Evolutionary conservation across 2,329 filamentous ascomycete genomes (phyloP).

Genomic region (Pseudogymnoascus sp.): DNA sequence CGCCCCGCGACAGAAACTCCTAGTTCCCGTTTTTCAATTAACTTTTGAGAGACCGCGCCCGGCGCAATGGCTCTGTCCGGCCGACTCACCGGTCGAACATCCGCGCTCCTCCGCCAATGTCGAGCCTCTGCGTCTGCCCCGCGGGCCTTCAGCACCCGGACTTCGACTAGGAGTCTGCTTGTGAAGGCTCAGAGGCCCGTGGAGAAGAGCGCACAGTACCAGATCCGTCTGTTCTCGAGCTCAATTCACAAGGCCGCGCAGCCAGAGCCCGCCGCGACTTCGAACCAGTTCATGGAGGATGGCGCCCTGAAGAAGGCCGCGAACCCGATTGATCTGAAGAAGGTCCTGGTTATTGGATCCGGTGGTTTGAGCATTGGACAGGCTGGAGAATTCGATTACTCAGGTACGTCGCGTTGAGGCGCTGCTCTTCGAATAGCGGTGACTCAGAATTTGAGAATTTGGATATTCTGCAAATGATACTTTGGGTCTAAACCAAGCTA

Average conservation of each 20-base stretch:
- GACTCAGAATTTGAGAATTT: conserved; percentile 1
- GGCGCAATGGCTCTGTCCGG: conserved; percentile 27
- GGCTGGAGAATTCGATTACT: conserved; percentile 98
- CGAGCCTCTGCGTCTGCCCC: conserved; percentile 19
- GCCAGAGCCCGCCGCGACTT: conserved; percentile 70
- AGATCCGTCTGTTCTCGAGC: conserved; percentile 26
- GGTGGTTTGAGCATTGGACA: conserved; percentile 95
- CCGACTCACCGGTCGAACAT: conserved; percentile 25
- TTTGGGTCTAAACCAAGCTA: neutral
- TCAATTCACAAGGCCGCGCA: conserved; percentile 33
- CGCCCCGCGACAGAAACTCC: conserved; percentile 6
- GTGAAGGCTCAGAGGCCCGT: conserved; percentile 18
- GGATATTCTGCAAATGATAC: neutral
- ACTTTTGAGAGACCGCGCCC: conserved; percentile 13
- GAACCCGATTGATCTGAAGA: conserved; percentile 83
- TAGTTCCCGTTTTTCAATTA: neutral
- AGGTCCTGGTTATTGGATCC: conserved; percentile 92
- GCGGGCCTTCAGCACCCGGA: conserved; percentile 25
- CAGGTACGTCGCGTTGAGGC: conserved; percentile 54
- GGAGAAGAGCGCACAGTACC: conserved; percentile 20
- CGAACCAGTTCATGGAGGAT: conserved; percentile 66
- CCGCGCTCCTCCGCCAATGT: conserved; percentile 26
- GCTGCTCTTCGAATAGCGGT: neutral
- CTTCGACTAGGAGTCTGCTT: conserved; percentile 19
- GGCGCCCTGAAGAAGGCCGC: conserved; percentile 71